These are phyloP conservation scores for Ambrosia trifida DNA, from an alignment of 129 eudicot genomes.

Conservation along the genomic window DNA sequence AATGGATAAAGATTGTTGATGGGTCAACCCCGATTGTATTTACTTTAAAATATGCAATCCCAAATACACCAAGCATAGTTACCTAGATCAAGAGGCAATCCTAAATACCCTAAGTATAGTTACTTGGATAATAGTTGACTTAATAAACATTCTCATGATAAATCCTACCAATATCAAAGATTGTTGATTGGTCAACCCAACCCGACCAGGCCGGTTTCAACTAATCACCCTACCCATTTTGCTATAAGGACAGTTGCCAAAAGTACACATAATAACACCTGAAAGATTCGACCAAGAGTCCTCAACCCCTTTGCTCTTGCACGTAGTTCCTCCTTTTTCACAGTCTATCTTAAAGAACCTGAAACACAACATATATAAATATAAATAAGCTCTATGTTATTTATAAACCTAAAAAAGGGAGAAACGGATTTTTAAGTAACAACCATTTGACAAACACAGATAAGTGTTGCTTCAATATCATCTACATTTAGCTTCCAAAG, in stretches of 20 bases:
- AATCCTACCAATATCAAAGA: background rate
- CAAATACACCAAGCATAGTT: too few relatives aligned
- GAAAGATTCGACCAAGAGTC: conserved; percentile 89
- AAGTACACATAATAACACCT: conserved; percentile 43
- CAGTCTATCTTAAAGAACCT: conserved; percentile 92
- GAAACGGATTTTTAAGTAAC: conserved; percentile 11
- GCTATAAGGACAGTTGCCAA: background rate
- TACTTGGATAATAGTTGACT: too few relatives aligned
- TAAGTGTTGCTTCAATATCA: conserved; percentile 85
- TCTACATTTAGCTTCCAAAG: conserved; percentile 98
- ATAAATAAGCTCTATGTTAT: background rate
- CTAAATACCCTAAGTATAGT: too few relatives aligned
- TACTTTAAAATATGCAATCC: too few relatives aligned
- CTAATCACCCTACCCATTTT: background rate
- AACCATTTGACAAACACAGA: conserved; percentile 94
- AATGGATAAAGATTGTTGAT: background rate
- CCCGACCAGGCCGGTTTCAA: background rate
- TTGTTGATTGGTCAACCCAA: background rate
- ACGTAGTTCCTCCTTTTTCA: conserved; percentile 86
- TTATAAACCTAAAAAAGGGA: conserved; percentile 9
- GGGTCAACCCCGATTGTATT: too few relatives aligned
- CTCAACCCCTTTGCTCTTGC: conserved; percentile 90
- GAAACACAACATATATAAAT: conserved; percentile 1
- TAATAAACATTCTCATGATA: too few relatives aligned
- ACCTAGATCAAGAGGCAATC: too few relatives aligned